Evolutionary conservation across 2,329 filamentous ascomycete genomes (phyloP).

Genomic region (Amylocarpus encephaloides): DNA sequence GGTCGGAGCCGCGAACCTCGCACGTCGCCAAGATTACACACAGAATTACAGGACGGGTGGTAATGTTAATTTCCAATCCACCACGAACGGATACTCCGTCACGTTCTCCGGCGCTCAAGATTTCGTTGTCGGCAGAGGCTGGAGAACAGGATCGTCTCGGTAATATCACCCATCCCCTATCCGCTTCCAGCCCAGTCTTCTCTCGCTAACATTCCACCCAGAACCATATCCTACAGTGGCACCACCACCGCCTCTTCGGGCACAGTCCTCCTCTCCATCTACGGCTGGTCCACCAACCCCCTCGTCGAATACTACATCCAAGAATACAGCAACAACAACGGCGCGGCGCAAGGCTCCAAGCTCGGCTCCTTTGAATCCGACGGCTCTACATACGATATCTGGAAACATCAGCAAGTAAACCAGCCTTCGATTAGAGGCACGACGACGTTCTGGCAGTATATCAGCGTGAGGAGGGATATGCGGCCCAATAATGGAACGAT

Average conservation of each 20-base stretch:
- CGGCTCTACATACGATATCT: conserved; percentile 45
- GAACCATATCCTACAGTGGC: conserved; percentile 36
- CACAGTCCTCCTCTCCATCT: conserved; percentile 47
- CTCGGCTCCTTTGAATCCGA: conserved; percentile 46
- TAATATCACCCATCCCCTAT: background rate
- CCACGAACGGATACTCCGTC: conserved; percentile 11
- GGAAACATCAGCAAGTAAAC: conserved; percentile 26
- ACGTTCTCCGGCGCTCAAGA: conserved; percentile 12
- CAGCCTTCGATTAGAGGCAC: conserved; percentile 37
- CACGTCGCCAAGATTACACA: conserved; percentile 15
- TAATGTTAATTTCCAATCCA: conserved; percentile 13
- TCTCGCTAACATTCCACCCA: background rate
- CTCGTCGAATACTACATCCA: conserved; percentile 55
- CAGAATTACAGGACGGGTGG: conserved; percentile 21
- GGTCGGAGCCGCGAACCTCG: conserved; percentile 7
- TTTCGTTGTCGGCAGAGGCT: conserved; percentile 17
- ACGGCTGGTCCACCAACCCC: conserved; percentile 49
- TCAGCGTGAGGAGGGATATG: conserved; percentile 45
- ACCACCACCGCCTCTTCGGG: conserved; percentile 33
- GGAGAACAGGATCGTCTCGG: conserved; percentile 11
- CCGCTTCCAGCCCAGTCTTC: background rate
- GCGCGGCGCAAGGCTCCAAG: conserved; percentile 31
- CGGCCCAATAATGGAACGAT: conserved; percentile 42
- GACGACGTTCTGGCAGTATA: conserved; percentile 46
- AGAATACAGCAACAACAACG: conserved; percentile 45